Percentiles rank a stretch among this genome's conserved stretches.
Conservation (phyloP, 139 green algal genomes). For the Chlamydomonas schloesseri region DNA sequence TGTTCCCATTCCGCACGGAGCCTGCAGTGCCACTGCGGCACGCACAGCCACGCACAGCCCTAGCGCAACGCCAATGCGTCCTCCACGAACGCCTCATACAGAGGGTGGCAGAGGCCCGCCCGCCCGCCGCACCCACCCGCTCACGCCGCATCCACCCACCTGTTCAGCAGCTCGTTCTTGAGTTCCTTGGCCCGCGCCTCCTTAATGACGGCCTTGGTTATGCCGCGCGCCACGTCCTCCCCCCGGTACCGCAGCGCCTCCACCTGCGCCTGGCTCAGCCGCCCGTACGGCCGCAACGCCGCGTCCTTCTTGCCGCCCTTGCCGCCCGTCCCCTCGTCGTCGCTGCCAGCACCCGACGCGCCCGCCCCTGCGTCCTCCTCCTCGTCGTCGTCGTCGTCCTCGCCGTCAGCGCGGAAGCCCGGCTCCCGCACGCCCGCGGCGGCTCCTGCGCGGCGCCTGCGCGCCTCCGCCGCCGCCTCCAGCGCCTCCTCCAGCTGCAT, state of each 20-base stretch:
- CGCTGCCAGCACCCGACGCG: conserved; percentile 5
- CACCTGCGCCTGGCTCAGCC: conserved; percentile 66
- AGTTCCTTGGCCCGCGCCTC: conserved; percentile 92
- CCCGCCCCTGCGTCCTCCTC: too few species aligned
- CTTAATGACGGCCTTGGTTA: conserved; percentile 83
- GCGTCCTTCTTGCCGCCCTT: neutral
- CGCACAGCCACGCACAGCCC: too few species aligned
- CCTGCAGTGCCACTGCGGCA: too few species aligned
- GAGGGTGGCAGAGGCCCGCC: too few species aligned
- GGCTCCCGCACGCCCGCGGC: neutral
- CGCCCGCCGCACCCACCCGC: too few species aligned
- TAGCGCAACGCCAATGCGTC: too few species aligned
- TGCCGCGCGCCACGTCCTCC: conserved; percentile 84
- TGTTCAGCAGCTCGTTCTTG: conserved; percentile 93
- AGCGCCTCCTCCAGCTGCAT: conserved; percentile 18
- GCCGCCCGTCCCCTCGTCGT: neutral
- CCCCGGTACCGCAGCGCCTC: conserved; percentile 83
- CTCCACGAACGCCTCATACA: too few species aligned
- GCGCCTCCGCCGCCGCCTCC: neutral
- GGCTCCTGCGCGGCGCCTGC: neutral
- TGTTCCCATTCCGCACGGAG: too few species aligned
- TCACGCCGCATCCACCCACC: neutral
- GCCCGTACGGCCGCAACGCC: conserved; percentile 60
- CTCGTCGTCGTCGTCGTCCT: conserved; percentile 32
- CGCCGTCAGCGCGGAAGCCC: conserved; percentile 11